Conservation (phyloP, 495 filamentous ascomycete species). For the Aspergillus conjunctus region DNA sequence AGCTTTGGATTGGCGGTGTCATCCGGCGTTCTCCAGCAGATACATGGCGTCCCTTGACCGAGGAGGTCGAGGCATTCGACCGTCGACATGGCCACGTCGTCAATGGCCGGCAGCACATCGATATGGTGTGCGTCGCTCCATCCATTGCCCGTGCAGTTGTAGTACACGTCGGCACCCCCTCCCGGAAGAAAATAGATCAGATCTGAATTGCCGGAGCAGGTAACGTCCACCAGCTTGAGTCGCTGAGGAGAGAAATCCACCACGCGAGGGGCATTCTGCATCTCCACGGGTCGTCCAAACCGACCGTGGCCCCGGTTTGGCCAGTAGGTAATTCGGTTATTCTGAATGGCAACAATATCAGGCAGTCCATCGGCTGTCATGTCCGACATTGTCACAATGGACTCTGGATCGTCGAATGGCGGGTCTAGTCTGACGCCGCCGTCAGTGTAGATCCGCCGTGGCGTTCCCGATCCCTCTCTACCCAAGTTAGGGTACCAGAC, state of each 20-base stretch:
- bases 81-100: neutral
- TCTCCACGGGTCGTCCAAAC: neutral
- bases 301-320: constrained; percentile 8
- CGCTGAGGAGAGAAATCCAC: neutral
- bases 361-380: constrained; percentile 9
- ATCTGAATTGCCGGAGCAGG: neutral
- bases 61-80: constrained; percentile 1
- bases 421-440: neutral
- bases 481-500: no score
- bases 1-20: neutral
- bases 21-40: neutral
- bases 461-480: no score
- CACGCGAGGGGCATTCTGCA: neutral
- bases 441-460: neutral
- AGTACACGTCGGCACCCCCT: neutral
- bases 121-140: neutral
- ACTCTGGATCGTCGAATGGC: no score
- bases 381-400: no score
- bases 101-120: no score
- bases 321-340: neutral
- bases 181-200: neutral
- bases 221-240: neutral
- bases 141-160: neutral
- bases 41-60: neutral
- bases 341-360: neutral